Evolutionary conservation across 768 basidiomycete genomes (phyloP).

Genomic region (Lentinula sp.): DNA sequence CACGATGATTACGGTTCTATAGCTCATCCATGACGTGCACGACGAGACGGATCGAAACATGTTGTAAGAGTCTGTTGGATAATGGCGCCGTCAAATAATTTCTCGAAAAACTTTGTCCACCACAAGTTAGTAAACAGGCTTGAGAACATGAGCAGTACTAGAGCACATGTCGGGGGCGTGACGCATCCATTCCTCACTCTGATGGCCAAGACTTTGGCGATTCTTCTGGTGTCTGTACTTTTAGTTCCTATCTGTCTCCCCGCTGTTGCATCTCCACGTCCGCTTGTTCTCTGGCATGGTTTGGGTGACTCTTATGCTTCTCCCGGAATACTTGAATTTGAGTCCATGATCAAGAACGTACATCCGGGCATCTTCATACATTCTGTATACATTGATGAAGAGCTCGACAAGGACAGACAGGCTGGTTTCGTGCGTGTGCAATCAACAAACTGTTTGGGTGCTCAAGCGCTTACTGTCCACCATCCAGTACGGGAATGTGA

Average conservation of each 20-base stretch:
- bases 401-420: slow-evolving; percentile 54
- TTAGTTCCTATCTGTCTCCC: background rate
- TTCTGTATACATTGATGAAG: slow-evolving; percentile 60
- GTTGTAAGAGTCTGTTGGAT: no score
- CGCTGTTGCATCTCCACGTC: slow-evolving; percentile 22
- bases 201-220: background rate
- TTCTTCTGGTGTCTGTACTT: background rate
- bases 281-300: slow-evolving; percentile 76
- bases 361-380: slow-evolving; percentile 78
- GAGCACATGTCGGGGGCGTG: no score
- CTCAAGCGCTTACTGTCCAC: background rate
- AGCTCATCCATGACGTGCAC: no score
- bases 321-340: slow-evolving; percentile 66
- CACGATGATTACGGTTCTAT: no score
- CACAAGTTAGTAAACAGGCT: no score
- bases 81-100: no score
- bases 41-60: no score
- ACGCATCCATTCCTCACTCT: background rate
- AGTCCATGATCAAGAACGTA: slow-evolving; percentile 47
- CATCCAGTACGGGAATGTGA: slow-evolving; percentile 68
- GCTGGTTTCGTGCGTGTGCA: slow-evolving; percentile 65
- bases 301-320: slow-evolving; percentile 72
- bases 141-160: no score
- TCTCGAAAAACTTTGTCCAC: no score
- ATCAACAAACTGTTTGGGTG: background rate